Conservation (phyloP, 2,329 filamentous ascomycete genomes). For the Beauveria brongniartii region DNA sequence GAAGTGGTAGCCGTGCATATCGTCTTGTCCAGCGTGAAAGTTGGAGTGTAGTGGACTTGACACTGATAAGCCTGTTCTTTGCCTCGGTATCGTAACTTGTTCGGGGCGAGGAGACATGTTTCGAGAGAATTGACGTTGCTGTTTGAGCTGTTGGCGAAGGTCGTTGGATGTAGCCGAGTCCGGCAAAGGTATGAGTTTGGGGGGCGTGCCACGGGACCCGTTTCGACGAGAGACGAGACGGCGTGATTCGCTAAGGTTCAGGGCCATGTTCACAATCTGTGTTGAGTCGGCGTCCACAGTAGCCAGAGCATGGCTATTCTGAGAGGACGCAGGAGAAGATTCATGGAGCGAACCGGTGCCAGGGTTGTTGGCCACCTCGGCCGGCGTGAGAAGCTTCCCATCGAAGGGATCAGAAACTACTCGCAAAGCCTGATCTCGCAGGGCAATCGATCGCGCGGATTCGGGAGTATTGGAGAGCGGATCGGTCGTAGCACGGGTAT, state of each 20-base stretch:
- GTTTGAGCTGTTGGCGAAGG: conserved; percentile 61
- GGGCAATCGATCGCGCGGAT: neutral
- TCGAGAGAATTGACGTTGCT: conserved; percentile 56
- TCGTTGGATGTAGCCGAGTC: conserved; percentile 48
- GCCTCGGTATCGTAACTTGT: conserved; percentile 31
- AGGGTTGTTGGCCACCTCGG: neutral
- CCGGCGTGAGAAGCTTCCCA: neutral
- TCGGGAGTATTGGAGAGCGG: conserved; percentile 1
- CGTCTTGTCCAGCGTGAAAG: conserved; percentile 33
- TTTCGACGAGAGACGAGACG: conserved; percentile 54
- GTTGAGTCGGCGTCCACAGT: conserved; percentile 65
- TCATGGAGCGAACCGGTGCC: conserved; percentile 3
- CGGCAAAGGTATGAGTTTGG: conserved; percentile 43
- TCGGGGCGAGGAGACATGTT: conserved; percentile 52
- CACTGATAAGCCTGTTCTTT: conserved; percentile 31
- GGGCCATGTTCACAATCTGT: conserved; percentile 86
- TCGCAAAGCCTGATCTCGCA: neutral
- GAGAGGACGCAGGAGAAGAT: conserved; percentile 1
- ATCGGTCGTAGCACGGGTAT: neutral
- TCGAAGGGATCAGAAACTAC: neutral
- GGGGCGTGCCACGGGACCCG: conserved; percentile 43
- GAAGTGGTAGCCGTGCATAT: conserved; percentile 54
- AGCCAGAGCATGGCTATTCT: conserved; percentile 18
- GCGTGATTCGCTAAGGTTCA: conserved; percentile 78
- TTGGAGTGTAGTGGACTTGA: conserved; percentile 39